A percentile compares a stretch with the other conserved stretches of the same genome.
phyloP scores from a whole-genome alignment of 768 basidiomycete genomes.

The Suillus hirtellus region DNA sequence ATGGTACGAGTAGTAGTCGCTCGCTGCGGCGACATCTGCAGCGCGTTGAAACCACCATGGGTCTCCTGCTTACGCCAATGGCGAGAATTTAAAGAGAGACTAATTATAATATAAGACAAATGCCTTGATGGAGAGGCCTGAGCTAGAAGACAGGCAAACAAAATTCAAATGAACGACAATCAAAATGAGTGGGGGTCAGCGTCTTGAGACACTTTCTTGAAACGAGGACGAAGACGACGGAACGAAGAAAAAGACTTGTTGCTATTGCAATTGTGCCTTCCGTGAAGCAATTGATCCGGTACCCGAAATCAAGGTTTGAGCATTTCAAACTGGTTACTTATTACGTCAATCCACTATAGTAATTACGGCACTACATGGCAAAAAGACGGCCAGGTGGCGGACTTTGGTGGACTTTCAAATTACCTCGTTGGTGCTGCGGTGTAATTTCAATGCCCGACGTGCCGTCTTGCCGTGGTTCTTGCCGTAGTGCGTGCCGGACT shows the following conservation, averaged over 20 bases:
- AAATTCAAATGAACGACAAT: neutral
- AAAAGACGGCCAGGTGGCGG: no score
- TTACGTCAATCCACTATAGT: neutral
- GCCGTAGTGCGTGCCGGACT: no score
- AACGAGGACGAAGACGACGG: neutral
- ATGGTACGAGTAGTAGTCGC: neutral
- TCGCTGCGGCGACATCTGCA: constrained; percentile 4
- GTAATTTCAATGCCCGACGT: no score
- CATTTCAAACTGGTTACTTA: no score
- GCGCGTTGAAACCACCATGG: constrained; percentile 7
- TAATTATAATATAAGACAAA: neutral
- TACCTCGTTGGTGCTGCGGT: no score
- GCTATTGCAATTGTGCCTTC: no score
- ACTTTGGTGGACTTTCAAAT: no score
- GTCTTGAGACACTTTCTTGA: constrained; percentile 1
- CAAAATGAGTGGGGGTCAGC: neutral
- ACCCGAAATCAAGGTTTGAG: neutral
- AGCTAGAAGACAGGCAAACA: neutral
- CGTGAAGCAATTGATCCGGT: neutral
- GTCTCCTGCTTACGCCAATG: constrained; percentile 2
- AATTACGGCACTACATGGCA: neutral
- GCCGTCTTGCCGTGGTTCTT: no score
- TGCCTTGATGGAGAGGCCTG: neutral
- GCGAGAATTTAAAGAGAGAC: constrained; percentile 1
- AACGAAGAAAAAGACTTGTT: constrained; percentile 2